Percentiles rank a stretch among this genome's conserved stretches.
These are phyloP conservation scores for Coniferiporia weirii DNA, from an alignment of 1,284 basidiomycete genomes.

Conservation along the genomic window DNA sequence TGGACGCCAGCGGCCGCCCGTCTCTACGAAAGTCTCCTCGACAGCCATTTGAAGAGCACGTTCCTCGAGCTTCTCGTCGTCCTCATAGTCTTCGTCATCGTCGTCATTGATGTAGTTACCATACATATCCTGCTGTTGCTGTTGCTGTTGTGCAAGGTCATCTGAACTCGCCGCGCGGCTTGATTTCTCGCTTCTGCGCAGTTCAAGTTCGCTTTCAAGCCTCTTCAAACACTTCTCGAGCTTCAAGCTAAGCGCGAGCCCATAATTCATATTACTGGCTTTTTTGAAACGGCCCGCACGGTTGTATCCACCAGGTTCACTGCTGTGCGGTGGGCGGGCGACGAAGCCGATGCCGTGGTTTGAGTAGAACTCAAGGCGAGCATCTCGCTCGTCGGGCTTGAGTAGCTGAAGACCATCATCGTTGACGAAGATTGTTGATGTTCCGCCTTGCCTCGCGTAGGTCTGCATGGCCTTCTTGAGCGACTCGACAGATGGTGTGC, in stretches of 20 bases:
- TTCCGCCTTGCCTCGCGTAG: slow-evolving; percentile 78
- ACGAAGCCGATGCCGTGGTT: slow-evolving; percentile 82
- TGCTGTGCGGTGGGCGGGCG: slow-evolving; percentile 68
- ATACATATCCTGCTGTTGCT: slow-evolving; percentile 21
- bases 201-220: slow-evolving; percentile 32
- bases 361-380: slow-evolving; percentile 70
- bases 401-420: slow-evolving; percentile 72
- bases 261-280: slow-evolving; percentile 88
- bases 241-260: slow-evolving; percentile 62
- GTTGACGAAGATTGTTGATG: slow-evolving; percentile 70
- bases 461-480: slow-evolving; percentile 85
- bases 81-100: slow-evolving; percentile 28
- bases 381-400: slow-evolving; percentile 53
- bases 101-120: slow-evolving; percentile 24
- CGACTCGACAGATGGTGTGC: slow-evolving; percentile 71
- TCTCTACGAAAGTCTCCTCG: slow-evolving; percentile 61
- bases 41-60: slow-evolving; percentile 57
- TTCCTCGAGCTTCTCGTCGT: slow-evolving; percentile 47
- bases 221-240: slow-evolving; percentile 67
- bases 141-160: slow-evolving; percentile 17
- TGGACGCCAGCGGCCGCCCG: slow-evolving; percentile 47
- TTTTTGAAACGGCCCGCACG: slow-evolving; percentile 91
- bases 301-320: slow-evolving; percentile 56
- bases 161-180: slow-evolving; percentile 36
- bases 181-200: slow-evolving; percentile 14